These are phyloP conservation scores for Xylaria palmicola DNA, from an alignment of 495 filamentous ascomycete species.

Conservation along the genomic window DNA sequence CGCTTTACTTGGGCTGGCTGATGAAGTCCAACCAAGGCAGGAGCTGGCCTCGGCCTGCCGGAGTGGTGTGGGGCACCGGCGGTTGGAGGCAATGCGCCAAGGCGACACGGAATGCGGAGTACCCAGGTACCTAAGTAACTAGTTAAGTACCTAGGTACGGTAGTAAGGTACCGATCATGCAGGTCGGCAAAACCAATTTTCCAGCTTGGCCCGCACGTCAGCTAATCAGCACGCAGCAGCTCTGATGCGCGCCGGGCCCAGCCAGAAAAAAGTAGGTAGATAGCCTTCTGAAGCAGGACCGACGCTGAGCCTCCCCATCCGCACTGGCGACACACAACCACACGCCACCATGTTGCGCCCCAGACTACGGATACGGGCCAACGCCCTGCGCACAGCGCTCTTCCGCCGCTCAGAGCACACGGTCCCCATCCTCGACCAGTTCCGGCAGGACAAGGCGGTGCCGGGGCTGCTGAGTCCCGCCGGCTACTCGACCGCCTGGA, in stretches of 20 bases:
- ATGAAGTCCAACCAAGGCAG: no score
- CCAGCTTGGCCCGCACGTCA: conserved; percentile 11
- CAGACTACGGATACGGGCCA: conserved; percentile 44
- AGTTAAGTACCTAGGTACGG: not conserved
- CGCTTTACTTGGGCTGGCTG: no score
- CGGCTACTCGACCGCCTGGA: conserved; percentile 76
- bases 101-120: no score
- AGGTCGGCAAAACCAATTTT: conserved; percentile 29
- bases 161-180: not conserved
- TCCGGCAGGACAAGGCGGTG: conserved; percentile 59
- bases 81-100: no score
- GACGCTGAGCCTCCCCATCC: not conserved
- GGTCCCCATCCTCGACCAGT: conserved; percentile 59
- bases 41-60: no score
- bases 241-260: conserved; percentile 5
- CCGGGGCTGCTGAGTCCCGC: conserved; percentile 62
- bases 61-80: no score
- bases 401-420: conserved; percentile 43
- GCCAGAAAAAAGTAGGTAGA: conserved; percentile 28
- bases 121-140: no score
- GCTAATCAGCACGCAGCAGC: conserved; percentile 23
- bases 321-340: conserved; percentile 15
- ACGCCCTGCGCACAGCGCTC: conserved; percentile 20
- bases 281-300: no score
- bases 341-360: conserved; percentile 40